Evolutionary conservation across 2,329 filamentous ascomycete genomes (phyloP).

Genomic region (Penicillium sp.): DNA sequence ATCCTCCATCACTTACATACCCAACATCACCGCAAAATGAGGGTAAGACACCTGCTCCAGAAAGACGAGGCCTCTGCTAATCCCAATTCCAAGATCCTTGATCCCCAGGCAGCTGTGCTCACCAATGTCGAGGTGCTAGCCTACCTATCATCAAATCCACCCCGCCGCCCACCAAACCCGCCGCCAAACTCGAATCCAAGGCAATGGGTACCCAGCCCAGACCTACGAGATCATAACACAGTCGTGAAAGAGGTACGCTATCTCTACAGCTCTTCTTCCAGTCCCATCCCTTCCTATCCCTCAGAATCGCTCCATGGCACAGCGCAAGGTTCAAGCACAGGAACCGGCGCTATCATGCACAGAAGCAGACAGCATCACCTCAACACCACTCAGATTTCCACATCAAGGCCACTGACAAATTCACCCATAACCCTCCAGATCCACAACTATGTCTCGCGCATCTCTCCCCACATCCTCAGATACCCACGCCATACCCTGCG

Average conservation of each 20-base stretch:
- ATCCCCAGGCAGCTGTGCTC: conserved; percentile 45
- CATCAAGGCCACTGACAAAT: no score
- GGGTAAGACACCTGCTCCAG: conserved; percentile 13
- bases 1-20: conserved; percentile 6
- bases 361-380: no score
- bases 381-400: no score
- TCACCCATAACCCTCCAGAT: conserved; percentile 30
- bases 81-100: conserved; percentile 36
- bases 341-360: no score
- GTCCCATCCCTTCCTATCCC: neutral
- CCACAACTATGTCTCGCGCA: conserved; percentile 42
- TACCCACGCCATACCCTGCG: conserved; percentile 36
- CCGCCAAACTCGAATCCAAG: conserved; percentile 32
- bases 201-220: conserved; percentile 42
- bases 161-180: conserved; percentile 40
- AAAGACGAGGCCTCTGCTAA: conserved; percentile 1
- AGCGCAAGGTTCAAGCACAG: neutral
- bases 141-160: conserved; percentile 42
- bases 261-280: neutral
- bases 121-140: conserved; percentile 47
- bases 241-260: conserved; percentile 45
- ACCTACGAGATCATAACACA: conserved; percentile 46
- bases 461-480: conserved; percentile 40
- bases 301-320: no score
- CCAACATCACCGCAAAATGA: conserved; percentile 24